These are phyloP conservation scores for Cicer chorassanicum DNA, from an alignment of 306 rosid species.

Conservation along the genomic window DNA sequence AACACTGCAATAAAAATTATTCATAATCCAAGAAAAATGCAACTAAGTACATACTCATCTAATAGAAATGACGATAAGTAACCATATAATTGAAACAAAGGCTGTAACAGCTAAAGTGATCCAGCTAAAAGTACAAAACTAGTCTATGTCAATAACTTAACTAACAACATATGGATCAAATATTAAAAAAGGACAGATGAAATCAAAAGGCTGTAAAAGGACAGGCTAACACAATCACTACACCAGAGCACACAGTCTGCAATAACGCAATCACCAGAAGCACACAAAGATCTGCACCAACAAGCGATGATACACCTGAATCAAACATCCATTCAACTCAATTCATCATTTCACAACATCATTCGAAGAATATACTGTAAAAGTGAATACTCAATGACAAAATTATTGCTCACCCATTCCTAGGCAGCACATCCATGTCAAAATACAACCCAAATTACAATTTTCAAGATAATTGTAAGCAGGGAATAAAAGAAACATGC, in stretches of 20 bases:
- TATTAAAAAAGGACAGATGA: conserved; percentile 52
- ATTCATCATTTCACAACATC: conserved; percentile 71
- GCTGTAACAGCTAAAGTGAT: conserved; percentile 33
- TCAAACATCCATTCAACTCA: conserved; percentile 89
- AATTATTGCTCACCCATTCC: conserved; percentile 34
- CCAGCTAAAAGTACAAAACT: conserved; percentile 47
- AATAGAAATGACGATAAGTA: conserved; percentile 7
- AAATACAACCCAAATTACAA: conserved; percentile 10
- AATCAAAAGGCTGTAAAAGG: conserved; percentile 67
- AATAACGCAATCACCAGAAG: conserved; percentile 97
- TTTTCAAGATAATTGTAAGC: conserved; percentile 10
- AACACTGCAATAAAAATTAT: conserved; percentile 20
- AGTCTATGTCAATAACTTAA: conserved; percentile 43
- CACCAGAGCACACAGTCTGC: conserved; percentile 87
- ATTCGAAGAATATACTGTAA: conserved; percentile 41
- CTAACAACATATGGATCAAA: conserved; percentile 44
- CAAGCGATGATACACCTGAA: conserved; percentile 88
- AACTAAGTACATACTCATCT: conserved; percentile 38
- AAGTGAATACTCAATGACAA: conserved; percentile 26
- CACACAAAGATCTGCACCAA: conserved; percentile 96
- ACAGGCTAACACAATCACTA: conserved; percentile 82
- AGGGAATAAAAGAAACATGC: neutral
- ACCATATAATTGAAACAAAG: conserved; percentile 34
- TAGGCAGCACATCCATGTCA: conserved; percentile 14
- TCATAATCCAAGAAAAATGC: conserved; percentile 29